These are phyloP conservation scores for Thyridium curvatum DNA, from an alignment of 2,329 filamentous ascomycete species.

Conservation along the genomic window DNA sequence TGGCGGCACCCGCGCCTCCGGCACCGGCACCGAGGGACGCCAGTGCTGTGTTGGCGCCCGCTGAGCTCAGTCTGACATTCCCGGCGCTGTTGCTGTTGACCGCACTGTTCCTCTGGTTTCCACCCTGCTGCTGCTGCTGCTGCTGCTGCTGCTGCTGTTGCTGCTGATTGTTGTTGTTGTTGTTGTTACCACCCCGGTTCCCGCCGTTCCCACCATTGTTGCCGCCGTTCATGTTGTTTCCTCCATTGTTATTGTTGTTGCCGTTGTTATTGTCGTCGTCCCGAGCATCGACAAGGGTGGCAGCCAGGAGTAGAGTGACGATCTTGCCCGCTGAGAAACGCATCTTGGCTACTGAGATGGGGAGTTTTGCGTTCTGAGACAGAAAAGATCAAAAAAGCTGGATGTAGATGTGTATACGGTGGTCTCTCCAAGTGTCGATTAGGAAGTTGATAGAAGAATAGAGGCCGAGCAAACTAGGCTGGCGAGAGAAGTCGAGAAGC, in stretches of 20 bases:
- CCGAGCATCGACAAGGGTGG: constrained; percentile 5
- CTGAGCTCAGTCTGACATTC: constrained; percentile 7
- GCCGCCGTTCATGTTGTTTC: background rate
- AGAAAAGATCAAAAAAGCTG: background rate
- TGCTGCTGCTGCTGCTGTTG: constrained; percentile 5
- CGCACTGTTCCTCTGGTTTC: no score
- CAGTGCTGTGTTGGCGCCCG: constrained; percentile 5
- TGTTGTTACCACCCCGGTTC: constrained; percentile 1
- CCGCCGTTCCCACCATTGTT: background rate
- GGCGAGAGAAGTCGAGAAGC: constrained; percentile 6
- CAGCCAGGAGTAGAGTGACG: constrained; percentile 9
- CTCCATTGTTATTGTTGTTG: background rate
- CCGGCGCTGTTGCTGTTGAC: background rate
- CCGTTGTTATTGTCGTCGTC: background rate
- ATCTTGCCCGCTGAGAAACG: constrained; percentile 12
- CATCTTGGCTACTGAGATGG: constrained; percentile 7
- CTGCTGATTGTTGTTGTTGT: constrained; percentile 3
- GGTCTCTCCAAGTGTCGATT: no score
- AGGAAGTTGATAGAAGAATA: constrained; percentile 4
- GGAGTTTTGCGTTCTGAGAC: background rate
- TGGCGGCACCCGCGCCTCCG: constrained; percentile 1
- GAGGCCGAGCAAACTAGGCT: constrained; percentile 1
- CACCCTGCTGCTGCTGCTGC: constrained; percentile 3
- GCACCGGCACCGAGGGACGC: constrained; percentile 3
- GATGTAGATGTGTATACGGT: constrained; percentile 1